A percentile compares a stretch with the other conserved stretches of the same genome.
phyloP scores from a whole-genome alignment of 257 asterid genomes.

The Dorcoceras hygrometricum region DNA sequence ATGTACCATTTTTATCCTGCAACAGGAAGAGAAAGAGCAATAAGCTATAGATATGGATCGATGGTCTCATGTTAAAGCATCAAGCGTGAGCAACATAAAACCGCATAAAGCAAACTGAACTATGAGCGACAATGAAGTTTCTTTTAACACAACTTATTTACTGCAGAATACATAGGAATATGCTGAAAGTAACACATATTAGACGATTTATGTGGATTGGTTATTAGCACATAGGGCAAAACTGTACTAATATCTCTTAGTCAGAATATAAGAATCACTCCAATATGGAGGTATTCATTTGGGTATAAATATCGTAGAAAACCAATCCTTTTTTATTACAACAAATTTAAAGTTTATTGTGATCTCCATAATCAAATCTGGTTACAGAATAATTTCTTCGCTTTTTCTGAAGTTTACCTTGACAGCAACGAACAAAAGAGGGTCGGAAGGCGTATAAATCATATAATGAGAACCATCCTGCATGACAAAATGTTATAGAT shows the following conservation, averaged over 20 bases:
- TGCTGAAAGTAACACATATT: too few relatives aligned
- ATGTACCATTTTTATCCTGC: constrained; percentile 57
- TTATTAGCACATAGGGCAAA: not conserved
- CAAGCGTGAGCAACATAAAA: not conserved
- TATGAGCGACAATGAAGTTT: not conserved
- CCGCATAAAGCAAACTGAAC: not conserved
- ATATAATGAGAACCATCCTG: constrained; percentile 60
- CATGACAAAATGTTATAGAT: not conserved
- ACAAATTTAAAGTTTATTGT: too few relatives aligned
- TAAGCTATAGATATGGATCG: not conserved
- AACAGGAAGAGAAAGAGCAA: not conserved
- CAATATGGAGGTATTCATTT: too few relatives aligned
- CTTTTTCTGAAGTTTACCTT: constrained; percentile 28
- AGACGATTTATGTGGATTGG: too few relatives aligned
- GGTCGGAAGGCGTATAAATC: constrained; percentile 57
- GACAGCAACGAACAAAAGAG: constrained; percentile 46
- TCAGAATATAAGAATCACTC: too few relatives aligned
- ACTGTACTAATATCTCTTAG: not conserved
- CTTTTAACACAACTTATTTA: not conserved
- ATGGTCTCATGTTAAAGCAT: not conserved
- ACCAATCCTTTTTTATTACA: too few relatives aligned
- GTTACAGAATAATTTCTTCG: too few relatives aligned
- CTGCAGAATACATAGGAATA: too few relatives aligned
- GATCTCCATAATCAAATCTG: too few relatives aligned
- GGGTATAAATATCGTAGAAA: too few relatives aligned